Base-by-base conservation (phyloP, 1,284 basidiomycete species). In the Schizopora paradoxa region DNA sequence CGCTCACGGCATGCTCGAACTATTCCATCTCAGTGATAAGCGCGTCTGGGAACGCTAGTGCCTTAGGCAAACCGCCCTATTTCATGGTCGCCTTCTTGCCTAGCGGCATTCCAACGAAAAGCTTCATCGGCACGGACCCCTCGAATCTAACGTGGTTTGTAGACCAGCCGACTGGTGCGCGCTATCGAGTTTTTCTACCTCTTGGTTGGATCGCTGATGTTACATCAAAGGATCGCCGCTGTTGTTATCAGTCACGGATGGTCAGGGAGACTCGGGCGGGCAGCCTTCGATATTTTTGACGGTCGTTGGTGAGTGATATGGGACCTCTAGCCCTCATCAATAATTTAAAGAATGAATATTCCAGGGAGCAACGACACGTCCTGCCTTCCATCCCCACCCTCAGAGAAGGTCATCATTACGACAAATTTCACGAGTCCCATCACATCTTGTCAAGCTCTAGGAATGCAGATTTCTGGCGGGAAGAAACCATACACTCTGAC, bases 41-140 rank as follows among this genome's bases (percentile, higher is more conserved):
- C n/a, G n/a, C n/a, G n/a, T n/a, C n/a, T n/a, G n/a, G n/a, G n/a
- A n/a, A n/a, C n/a, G n/a, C n/a, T n/a, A n/a, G n/a, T n/a, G n/a
- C n/a, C 37, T n/a, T 56, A 16, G 70, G 66, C 0, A 56, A 61
- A 0, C 64, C 72, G 2, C 73, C 73, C 1, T 77, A 68, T 51
- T 74, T 69, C 55, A 68, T 77, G 67, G 60, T 72, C 22, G 68
- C 72, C 0, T 67, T 70, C 43, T 66, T 66, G 26, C 44, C 62
- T 4, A 64, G 62, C 3, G 69, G 70, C 2, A 62, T 66, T 2
- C 68, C 72, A 0, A 66, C 63, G 11, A 68, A 66, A 6, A 58
- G 61, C 1, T 47, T 61, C 13, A 58, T 75, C 22, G 74, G 73
- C 16, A 57, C 54, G 5, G 61, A 71, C 40, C 59, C 61, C 10